Base-by-base conservation (phyloP, 2,329 filamentous ascomycete species). In the Huntiella savannae region DNA sequence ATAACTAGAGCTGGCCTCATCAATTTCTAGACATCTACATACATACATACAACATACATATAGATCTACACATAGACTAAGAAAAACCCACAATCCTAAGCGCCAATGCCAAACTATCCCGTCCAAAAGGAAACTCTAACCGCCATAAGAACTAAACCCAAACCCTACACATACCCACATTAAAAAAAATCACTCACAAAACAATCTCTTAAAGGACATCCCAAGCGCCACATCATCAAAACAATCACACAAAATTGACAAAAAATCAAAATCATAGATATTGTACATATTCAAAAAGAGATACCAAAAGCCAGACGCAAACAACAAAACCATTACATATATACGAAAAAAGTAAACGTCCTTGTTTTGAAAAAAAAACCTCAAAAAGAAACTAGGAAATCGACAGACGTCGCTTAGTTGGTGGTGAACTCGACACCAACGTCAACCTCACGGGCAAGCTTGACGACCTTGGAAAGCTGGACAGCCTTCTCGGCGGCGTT, bases 391-490 rank as follows among this genome's bases (percentile, higher is more conserved):
- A 28, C 22, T 28, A 28, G 22, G 22, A 28, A 28, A 28, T 28
- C 4, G 22, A 19, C 17, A 19, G 17, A 19, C 17, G 17, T 40
- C 48, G 50, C 58, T 69, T 83, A 96, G 70, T 95, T 95, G 68
- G 86, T 74, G 56, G 78, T 82, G 68, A 93, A 94, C 68, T 93
- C 84, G 57, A 96, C 88, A 57, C 87, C 88, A 54, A 96, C 88
- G 59, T 96, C 91, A 59, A 95, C 95, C 57, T 95, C 87, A 58
- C 88, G 82, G 57, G 91, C 83, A 79, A 94, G 82, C 79, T 96
- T 96, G 58, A 98, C 91, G 55, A 98, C 83, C 77, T 95, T 96
- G 58, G 86, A 95, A 66, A 98, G 88, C 67, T 98, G 88, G 54
- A 98, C 91, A 28, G 87, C 82, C 75, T 93, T 96, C 76, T 96